Percentiles rank a stretch among this genome's conserved stretches.
Conservation (phyloP, 2,329 filamentous ascomycete genomes). For the Teratosphaeria zuluensis region DNA sequence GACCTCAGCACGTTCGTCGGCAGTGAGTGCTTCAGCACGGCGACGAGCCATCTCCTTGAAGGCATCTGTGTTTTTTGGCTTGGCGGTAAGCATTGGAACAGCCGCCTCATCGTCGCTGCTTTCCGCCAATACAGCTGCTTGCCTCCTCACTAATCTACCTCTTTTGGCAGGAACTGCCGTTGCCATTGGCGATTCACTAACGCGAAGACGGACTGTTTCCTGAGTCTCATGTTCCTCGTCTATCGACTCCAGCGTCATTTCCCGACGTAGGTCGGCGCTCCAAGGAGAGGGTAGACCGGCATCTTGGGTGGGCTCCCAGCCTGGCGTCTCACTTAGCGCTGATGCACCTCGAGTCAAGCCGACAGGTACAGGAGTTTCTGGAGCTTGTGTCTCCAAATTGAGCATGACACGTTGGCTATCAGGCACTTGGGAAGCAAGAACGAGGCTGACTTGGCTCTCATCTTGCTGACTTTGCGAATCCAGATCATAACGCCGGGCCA, state of each 20-base stretch:
- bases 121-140: conserved; percentile 35
- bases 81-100: conserved; percentile 8
- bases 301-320: conserved; percentile 27
- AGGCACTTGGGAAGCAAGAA: conserved; percentile 14
- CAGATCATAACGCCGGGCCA: conserved; percentile 1
- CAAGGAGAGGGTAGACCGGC: conserved; percentile 20
- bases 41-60: conserved; percentile 63
- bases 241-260: conserved; percentile 8
- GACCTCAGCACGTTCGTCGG: conserved; percentile 38
- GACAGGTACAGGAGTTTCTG: conserved; percentile 19
- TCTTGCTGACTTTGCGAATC: conserved; percentile 2
- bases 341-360: conserved; percentile 11
- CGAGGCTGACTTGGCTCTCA: conserved; percentile 9
- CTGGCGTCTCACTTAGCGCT: conserved; percentile 21
- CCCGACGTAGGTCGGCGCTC: conserved; percentile 9
- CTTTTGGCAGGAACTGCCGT: conserved; percentile 35
- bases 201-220: conserved; percentile 21
- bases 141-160: conserved; percentile 41
- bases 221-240: conserved; percentile 22
- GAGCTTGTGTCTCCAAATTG: conserved; percentile 23
- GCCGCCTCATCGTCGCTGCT: conserved; percentile 20
- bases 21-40: conserved; percentile 39
- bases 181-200: conserved; percentile 21
- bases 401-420: conserved; percentile 29
- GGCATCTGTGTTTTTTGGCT: conserved; percentile 38